Conservation (phyloP, 805 yeast species). For the Pichia insulana region DNA sequence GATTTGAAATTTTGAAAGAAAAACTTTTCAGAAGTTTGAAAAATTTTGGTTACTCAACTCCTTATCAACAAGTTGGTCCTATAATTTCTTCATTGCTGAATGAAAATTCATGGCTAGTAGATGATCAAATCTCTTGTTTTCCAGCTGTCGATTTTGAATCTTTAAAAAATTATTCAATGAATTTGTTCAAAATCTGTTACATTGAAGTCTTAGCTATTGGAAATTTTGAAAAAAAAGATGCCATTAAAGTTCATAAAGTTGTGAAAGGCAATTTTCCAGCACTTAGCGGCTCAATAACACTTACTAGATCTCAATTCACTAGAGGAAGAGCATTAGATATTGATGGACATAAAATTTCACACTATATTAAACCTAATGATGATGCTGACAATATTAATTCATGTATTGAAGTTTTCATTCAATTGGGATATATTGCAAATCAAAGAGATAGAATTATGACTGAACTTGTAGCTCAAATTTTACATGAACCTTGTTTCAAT, state of each 20-base stretch:
- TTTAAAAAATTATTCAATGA: constrained; percentile 35
- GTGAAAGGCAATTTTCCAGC: constrained; percentile 26
- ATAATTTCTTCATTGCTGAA: constrained; percentile 57
- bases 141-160: constrained; percentile 40
- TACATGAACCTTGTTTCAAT: constrained; percentile 83
- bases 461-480: constrained; percentile 61
- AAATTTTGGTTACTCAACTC: constrained; percentile 65
- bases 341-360: constrained; percentile 31
- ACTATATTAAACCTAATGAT: constrained; percentile 42
- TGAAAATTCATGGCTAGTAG: constrained; percentile 59
- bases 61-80: constrained; percentile 68
- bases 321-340: constrained; percentile 36
- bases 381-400: constrained; percentile 75
- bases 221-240: constrained; percentile 50
- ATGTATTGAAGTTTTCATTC: constrained; percentile 70
- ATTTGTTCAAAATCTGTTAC: constrained; percentile 50
- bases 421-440: constrained; percentile 48
- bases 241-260: constrained; percentile 38
- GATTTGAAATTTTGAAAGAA: constrained; percentile 63
- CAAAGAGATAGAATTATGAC: constrained; percentile 38
- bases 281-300: constrained; percentile 24
- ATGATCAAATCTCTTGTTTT: constrained; percentile 47
- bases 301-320: constrained; percentile 37
- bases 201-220: constrained; percentile 74
- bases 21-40: constrained; percentile 51